A percentile compares a stretch with the other conserved stretches of the same genome.
Conservation (phyloP, 108 stramenopile genomes). For the Fragilariopsis cylindrus region DNA sequence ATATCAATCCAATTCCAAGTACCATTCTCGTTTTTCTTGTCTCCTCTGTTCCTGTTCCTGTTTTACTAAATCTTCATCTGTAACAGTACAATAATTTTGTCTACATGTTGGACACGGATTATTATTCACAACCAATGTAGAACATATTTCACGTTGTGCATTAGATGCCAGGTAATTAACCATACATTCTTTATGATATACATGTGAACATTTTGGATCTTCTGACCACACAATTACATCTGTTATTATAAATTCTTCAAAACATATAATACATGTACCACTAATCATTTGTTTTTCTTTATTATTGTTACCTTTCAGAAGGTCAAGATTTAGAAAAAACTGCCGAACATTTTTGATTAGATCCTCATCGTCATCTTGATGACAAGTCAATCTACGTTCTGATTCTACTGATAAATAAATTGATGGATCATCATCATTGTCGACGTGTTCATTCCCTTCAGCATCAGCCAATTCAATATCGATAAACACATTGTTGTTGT, state of each 20-base stretch:
- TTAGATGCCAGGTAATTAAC: constrained; percentile 4
- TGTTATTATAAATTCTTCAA: neutral
- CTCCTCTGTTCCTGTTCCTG: too few relatives aligned
- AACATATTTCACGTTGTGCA: neutral
- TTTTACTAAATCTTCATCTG: neutral
- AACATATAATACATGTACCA: constrained; percentile 6
- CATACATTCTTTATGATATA: constrained; percentile 10
- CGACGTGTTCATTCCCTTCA: neutral
- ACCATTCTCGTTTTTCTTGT: too few relatives aligned
- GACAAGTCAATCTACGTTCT: too few relatives aligned
- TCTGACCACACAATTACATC: constrained; percentile 3
- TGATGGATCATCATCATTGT: neutral
- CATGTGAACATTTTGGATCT: neutral
- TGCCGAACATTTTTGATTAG: too few relatives aligned
- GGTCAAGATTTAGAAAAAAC: too few relatives aligned
- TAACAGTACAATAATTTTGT: neutral
- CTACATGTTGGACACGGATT: constrained; percentile 8
- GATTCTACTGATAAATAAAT: neutral
- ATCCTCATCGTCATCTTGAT: too few relatives aligned
- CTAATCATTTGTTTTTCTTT: neutral
- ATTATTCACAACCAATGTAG: neutral
- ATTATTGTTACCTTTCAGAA: too few relatives aligned
- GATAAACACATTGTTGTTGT: neutral
- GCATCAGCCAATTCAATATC: constrained; percentile 3
- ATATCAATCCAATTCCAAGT: too few relatives aligned